These are phyloP conservation scores for Debaryomyces castellii DNA, from an alignment of 805 yeast species.

Conservation along the genomic window DNA sequence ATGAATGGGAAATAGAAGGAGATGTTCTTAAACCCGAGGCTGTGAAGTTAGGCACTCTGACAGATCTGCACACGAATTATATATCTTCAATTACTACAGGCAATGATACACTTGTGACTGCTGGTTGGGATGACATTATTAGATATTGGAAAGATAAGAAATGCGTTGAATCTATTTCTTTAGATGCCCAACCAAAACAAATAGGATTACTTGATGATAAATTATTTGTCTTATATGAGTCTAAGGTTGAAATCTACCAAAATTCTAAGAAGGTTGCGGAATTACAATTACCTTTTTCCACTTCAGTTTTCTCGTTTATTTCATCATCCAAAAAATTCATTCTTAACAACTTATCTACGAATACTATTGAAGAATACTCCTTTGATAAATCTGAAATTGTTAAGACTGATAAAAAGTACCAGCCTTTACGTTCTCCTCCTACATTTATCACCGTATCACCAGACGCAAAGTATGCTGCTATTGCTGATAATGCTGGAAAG, in stretches of 20 bases:
- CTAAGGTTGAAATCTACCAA: slow-evolving; percentile 24
- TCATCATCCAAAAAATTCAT: slow-evolving; percentile 20
- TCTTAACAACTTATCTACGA: slow-evolving; percentile 29
- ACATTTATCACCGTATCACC: slow-evolving; percentile 70
- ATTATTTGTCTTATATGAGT: slow-evolving; percentile 31
- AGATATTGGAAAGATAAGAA: slow-evolving; percentile 34
- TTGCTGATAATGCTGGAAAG: slow-evolving; percentile 86
- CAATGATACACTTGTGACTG: slow-evolving; percentile 41
- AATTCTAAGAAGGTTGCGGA: slow-evolving; percentile 10
- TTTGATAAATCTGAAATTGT: slow-evolving; percentile 18
- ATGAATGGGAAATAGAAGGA: slow-evolving; percentile 51
- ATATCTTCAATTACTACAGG: slow-evolving; percentile 50
- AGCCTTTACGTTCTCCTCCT: slow-evolving; percentile 60
- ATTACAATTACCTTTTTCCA: slow-evolving; percentile 18
- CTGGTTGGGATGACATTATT: slow-evolving; percentile 88
- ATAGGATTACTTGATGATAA: slow-evolving; percentile 24
- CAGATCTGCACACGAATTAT: slow-evolving; percentile 61
- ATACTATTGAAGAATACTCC: slow-evolving; percentile 28
- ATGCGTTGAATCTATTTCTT: slow-evolving; percentile 10
- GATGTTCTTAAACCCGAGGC: slow-evolving; percentile 19
- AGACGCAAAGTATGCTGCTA: slow-evolving; percentile 66
- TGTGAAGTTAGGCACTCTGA: slow-evolving; percentile 31
- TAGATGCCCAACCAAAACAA: slow-evolving; percentile 37
- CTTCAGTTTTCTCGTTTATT: slow-evolving; percentile 25
- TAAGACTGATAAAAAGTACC: slow-evolving; percentile 48